phyloP scores from a whole-genome alignment of 2,329 filamentous ascomycete genomes.

The Chaetothyriales sp. region DNA sequence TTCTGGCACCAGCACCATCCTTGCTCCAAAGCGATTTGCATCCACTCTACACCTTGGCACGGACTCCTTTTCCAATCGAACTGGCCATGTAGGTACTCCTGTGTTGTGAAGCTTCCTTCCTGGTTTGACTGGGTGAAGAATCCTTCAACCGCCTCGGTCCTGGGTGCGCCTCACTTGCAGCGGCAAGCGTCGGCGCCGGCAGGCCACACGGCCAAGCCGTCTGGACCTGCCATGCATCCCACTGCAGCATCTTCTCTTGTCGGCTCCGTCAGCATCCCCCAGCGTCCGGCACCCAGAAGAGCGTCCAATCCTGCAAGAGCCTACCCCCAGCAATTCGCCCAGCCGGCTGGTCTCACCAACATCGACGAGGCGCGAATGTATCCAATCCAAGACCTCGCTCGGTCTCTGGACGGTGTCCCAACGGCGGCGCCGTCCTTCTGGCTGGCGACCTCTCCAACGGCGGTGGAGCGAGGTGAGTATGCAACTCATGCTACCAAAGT shows the following conservation, averaged over 20 bases:
- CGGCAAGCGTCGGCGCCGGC: conserved; percentile 16
- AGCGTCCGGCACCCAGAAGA: conserved; percentile 7
- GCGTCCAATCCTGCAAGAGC: neutral
- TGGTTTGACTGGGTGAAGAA: conserved; percentile 16
- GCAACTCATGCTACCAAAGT: neutral
- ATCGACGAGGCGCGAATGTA: conserved; percentile 29
- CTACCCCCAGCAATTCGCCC: neutral
- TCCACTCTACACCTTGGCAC: conserved; percentile 20
- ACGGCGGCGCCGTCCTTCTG: conserved; percentile 15
- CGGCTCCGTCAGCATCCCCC: conserved; percentile 19
- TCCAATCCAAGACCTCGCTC: conserved; percentile 27
- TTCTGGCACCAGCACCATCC: conserved; percentile 2
- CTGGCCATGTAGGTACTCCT: conserved; percentile 17
- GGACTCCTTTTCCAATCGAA: conserved; percentile 30
- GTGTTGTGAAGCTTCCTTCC: conserved; percentile 6
- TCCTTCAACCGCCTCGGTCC: conserved; percentile 10
- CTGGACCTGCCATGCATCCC: neutral
- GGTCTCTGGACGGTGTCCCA: conserved; percentile 23
- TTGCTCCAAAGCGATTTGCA: conserved; percentile 14
- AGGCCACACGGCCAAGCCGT: neutral
- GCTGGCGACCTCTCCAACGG: conserved; percentile 17
- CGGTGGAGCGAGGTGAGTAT: conserved; percentile 19
- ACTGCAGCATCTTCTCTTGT: neutral
- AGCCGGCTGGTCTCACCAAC: conserved; percentile 17
- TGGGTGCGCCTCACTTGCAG: conserved; percentile 13